phyloP scores from a whole-genome alignment of 441 rosid species.

The Brassica hybrid region DNA sequence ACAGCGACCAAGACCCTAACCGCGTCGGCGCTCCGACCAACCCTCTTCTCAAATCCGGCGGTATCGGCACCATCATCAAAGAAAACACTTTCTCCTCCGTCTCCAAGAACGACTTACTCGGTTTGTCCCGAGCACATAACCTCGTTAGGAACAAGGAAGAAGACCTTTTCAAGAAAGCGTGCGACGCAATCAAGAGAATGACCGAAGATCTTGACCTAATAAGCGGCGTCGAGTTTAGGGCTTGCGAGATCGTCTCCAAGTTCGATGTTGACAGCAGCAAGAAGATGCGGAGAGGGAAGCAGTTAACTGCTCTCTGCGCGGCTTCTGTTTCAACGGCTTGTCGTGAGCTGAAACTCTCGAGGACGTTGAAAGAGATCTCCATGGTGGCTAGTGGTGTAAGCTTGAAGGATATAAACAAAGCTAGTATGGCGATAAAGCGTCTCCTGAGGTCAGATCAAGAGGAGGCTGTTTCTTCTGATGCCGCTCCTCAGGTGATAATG shows the following conservation, averaged over 20 bases:
- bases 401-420: slow-evolving; percentile 2
- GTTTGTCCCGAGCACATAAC: background rate
- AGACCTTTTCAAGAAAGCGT: slow-evolving; percentile 15
- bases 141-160: slow-evolving; percentile 4
- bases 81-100: background rate
- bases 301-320: background rate
- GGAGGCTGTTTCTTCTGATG: background rate
- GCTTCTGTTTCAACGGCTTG: background rate
- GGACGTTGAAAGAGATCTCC: slow-evolving; percentile 30
- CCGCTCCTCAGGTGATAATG: slow-evolving; percentile 3
- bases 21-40: too few species aligned
- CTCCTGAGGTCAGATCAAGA: background rate
- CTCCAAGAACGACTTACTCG: background rate
- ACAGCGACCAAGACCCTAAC: too few species aligned
- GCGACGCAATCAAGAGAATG: slow-evolving; percentile 1
- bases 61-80: slow-evolving; percentile 22
- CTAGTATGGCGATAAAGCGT: slow-evolving; percentile 2
- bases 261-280: background rate
- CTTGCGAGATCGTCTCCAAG: slow-evolving; percentile 26
- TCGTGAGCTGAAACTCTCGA: slow-evolving; percentile 18
- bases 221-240: slow-evolving; percentile 6
- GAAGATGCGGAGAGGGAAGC: slow-evolving; percentile 1
- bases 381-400: background rate
- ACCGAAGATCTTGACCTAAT: background rate
- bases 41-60: too few species aligned